Evolutionary conservation across 176 grass and related monocot genomes (phyloP).

Genomic region (Alopecurus myosuroides): DNA sequence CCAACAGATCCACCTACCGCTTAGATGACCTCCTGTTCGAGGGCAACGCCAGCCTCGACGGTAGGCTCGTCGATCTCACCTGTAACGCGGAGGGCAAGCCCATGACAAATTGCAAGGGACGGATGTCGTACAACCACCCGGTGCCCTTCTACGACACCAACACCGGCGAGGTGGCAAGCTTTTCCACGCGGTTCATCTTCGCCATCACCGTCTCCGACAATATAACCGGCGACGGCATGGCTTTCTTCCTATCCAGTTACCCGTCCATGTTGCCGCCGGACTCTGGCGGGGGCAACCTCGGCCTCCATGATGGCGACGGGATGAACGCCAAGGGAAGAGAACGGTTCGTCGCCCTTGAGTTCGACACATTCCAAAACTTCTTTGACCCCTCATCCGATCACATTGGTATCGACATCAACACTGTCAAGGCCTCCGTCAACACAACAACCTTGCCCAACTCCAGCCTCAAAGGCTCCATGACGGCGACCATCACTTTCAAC

Average conservation of each 20-base stretch:
- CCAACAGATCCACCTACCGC: not conserved
- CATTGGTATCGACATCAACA: slow-evolving; percentile 28
- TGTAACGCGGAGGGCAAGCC: too few relatives aligned
- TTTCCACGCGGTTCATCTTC: not conserved
- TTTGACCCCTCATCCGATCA: slow-evolving; percentile 21
- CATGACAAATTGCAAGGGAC: not conserved
- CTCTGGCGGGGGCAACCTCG: not conserved
- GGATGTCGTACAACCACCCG: not conserved
- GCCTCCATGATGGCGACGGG: not conserved
- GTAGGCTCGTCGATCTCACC: not conserved
- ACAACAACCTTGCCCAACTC: not conserved
- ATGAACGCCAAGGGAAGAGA: not conserved
- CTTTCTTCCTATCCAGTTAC: not conserved
- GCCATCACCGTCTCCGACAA: not conserved
- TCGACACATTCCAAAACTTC: slow-evolving; percentile 23
- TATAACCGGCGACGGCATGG: not conserved
- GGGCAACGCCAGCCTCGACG: not conserved
- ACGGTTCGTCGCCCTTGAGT: slow-evolving; percentile 39
- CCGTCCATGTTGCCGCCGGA: not conserved
- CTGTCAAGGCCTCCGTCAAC: not conserved
- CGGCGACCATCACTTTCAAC: slow-evolving; percentile 12
- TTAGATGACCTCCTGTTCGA: not conserved
- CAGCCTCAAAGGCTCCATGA: slow-evolving; percentile 8
- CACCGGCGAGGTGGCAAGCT: not conserved
- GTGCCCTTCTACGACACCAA: not conserved